These are phyloP conservation scores for Trypanosoma brucei DNA, from an alignment of 208 protist genomes.

Conservation along the genomic window DNA sequence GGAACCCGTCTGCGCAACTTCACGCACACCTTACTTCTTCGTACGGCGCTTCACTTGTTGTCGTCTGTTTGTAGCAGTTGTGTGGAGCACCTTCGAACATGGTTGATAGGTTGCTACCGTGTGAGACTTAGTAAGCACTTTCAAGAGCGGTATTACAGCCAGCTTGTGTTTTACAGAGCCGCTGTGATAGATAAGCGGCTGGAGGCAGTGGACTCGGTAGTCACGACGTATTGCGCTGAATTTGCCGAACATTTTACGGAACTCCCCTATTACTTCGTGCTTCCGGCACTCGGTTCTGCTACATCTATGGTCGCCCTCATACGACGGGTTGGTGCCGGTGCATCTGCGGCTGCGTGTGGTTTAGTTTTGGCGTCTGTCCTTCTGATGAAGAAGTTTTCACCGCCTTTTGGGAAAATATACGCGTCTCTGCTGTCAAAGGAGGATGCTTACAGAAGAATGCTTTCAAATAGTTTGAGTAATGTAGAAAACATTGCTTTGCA, in stretches of 20 bases:
- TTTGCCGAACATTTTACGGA: constrained; percentile 89
- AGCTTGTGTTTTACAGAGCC: constrained; percentile 78
- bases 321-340: constrained; percentile 40
- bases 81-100: constrained; percentile 72
- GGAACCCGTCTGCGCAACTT: constrained; percentile 48
- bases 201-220: constrained; percentile 67
- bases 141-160: constrained; percentile 76
- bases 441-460: constrained; percentile 78
- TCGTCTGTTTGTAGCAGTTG: constrained; percentile 43
- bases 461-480: constrained; percentile 57
- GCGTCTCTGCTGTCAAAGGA: constrained; percentile 62
- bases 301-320: constrained; percentile 59
- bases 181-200: constrained; percentile 72
- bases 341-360: constrained; percentile 41
- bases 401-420: constrained; percentile 75
- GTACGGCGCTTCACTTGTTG: constrained; percentile 37
- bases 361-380: constrained; percentile 50
- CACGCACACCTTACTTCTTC: constrained; percentile 38
- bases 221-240: constrained; percentile 82
- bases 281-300: constrained; percentile 59
- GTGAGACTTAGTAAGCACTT: constrained; percentile 68
- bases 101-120: constrained; percentile 81
- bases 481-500: constrained; percentile 87
- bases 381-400: constrained; percentile 48
- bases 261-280: constrained; percentile 85